These are phyloP conservation scores for Penicillium tannophilum DNA, from an alignment of 495 filamentous ascomycete species.

Conservation along the genomic window DNA sequence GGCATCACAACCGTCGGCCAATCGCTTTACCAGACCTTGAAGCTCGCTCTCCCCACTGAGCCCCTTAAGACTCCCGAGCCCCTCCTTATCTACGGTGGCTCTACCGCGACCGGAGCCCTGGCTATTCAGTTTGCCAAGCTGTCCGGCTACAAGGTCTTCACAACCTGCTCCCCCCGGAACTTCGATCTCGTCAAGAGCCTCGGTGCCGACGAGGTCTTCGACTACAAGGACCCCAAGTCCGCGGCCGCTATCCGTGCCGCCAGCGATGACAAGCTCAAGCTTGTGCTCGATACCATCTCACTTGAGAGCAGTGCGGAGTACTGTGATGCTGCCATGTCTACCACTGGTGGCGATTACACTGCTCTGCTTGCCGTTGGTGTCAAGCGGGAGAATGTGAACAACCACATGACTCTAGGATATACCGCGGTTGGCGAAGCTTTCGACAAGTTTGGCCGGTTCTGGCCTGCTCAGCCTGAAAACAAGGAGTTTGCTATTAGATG, in stretches of 20 bases:
- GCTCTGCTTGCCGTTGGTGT: conserved; percentile 27
- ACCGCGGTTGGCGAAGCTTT: conserved; percentile 43
- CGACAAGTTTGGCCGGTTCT: conserved; percentile 26
- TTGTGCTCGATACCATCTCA: conserved; percentile 46
- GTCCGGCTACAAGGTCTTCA: conserved; percentile 39
- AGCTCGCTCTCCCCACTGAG: conserved; percentile 27
- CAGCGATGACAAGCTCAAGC: conserved; percentile 42
- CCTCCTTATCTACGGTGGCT: conserved; percentile 59
- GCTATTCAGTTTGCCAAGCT: conserved; percentile 59
- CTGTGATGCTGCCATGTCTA: conserved; percentile 43
- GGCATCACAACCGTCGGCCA: conserved; percentile 51
- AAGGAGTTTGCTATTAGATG: conserved; percentile 11
- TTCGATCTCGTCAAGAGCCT: conserved; percentile 36
- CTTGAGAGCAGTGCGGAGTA: conserved; percentile 33
- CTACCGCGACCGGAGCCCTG: conserved; percentile 56
- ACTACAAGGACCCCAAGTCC: conserved; percentile 38
- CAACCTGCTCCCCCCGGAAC: conserved; percentile 46
- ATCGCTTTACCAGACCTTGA: conserved; percentile 39
- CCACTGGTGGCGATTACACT: conserved; percentile 35
- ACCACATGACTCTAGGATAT: conserved; percentile 36
- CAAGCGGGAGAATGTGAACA: conserved; percentile 36
- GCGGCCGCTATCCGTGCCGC: conserved; percentile 33
- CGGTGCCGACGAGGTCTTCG: conserved; percentile 44
- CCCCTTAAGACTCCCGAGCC: conserved; percentile 26
- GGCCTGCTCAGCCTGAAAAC: conserved; percentile 37